Base-by-base conservation (phyloP, 139 green algal species). In the Chlorella vulgaris region DNA sequence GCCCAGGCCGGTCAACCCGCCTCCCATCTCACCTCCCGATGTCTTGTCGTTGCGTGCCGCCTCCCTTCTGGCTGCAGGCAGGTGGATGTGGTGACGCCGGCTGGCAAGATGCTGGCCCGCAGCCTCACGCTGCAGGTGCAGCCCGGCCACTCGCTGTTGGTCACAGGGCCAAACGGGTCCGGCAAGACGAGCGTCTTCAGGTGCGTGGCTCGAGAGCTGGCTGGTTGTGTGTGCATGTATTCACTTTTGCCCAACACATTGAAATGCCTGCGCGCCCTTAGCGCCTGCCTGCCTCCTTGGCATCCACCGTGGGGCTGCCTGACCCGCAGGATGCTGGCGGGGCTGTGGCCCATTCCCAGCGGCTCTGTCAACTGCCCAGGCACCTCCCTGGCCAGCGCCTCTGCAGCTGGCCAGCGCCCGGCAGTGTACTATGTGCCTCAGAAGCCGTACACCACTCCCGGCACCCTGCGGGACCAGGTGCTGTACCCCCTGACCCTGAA, bases 371-470 rank as follows among this genome's bases (percentile, higher is more conserved):
- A 28, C 69, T 76, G 73, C 53, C 90, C 83, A 0, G 51, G 47
- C 26, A 31, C 73, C 5, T 58, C 58, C 38, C 74, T 84, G 39
- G n/a, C 78, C 15, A 50, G 38, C 47, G 43, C 33, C 62, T 42
- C 51, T 2, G 70, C 33, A 24, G 74, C 43, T 61, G 67, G 58
- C 10, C 55, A 78, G 53, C 55, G 42, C 18, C 60, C 60, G 31
- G 83, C 84, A 42, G 85, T 94, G 28, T 93, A 89, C 73, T 92
- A 90, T 60, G 90, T 94, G 58, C 84, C 90, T 5, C 90, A 94
- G 83, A 87, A 83, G 75, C 89, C 89, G 0, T 94, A 94, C 86
- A 93, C 84, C 66, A 90, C 90, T n/a, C 82, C 85, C 51, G 90
- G 90, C 62, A 90, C 76, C 18, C 80, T 94, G 36, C 69, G 84